Percentiles rank a stretch among this genome's conserved stretches.
phyloP scores from a whole-genome alignment of 2,329 filamentous ascomycete genomes.

The Aspergillus ruber region DNA sequence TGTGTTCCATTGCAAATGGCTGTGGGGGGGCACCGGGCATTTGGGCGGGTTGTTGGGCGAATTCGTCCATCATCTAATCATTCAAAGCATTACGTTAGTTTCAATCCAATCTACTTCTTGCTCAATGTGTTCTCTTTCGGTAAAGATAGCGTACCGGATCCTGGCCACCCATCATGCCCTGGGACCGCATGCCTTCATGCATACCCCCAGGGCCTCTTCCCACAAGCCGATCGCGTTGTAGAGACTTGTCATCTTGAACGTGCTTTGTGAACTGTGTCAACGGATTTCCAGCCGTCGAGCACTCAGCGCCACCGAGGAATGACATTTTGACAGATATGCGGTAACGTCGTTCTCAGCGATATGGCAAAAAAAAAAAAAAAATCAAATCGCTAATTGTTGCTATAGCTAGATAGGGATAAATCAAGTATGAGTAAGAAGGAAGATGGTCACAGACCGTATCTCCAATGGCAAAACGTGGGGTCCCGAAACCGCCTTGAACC shows the following conservation, averaged over 20 bases:
- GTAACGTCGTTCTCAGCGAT: not conserved
- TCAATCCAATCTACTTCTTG: not conserved
- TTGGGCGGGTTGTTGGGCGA: slow-evolving; percentile 70
- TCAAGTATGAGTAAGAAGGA: not conserved
- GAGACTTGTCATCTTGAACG: slow-evolving; percentile 88
- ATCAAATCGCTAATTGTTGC: not conserved
- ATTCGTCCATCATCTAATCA: slow-evolving; percentile 81
- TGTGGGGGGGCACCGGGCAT: slow-evolving; percentile 49
- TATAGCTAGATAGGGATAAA: not conserved
- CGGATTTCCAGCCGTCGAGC: slow-evolving; percentile 91
- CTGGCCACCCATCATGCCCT: slow-evolving; percentile 61
- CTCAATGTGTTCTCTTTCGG: not conserved
- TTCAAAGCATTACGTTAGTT: slow-evolving; percentile 20
- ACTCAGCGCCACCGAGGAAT: slow-evolving; percentile 91
- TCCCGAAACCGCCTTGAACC: slow-evolving; percentile 13
- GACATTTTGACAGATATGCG: slow-evolving; percentile 59
- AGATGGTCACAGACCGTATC: not conserved
- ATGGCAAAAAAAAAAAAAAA: slow-evolving; percentile 1
- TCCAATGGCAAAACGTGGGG: slow-evolving; percentile 18
- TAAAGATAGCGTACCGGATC: slow-evolving; percentile 54
- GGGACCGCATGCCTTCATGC: slow-evolving; percentile 71
- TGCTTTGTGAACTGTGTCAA: slow-evolving; percentile 97
- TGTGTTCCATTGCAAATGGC: slow-evolving; percentile 61
- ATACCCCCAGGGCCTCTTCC: slow-evolving; percentile 65
- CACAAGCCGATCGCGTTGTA: slow-evolving; percentile 83